Evolutionary conservation across 192 early-diverging fungal species (phyloP).

Genomic region (Coemansia sp.): DNA sequence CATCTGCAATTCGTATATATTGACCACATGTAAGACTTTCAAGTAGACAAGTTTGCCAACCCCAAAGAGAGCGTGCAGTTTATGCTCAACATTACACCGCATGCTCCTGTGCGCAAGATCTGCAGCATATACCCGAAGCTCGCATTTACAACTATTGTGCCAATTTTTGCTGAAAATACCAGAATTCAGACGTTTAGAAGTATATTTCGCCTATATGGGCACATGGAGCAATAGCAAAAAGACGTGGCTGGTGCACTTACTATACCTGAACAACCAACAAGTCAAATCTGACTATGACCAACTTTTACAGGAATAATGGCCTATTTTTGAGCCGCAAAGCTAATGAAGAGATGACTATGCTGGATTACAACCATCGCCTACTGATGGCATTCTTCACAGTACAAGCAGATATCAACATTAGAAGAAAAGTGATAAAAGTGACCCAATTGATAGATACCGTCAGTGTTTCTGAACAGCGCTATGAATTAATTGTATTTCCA

Average conservation of each 20-base stretch:
- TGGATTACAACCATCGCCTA: not conserved
- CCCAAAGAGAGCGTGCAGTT: not conserved
- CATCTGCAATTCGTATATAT: not conserved
- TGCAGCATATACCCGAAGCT: too few species aligned
- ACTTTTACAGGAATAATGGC: not conserved
- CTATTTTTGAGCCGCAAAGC: too few species aligned
- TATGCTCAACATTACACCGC: not conserved
- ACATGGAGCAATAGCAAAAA: too few species aligned
- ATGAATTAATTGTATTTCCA: not conserved
- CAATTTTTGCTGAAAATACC: not conserved
- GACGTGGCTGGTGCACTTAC: not conserved
- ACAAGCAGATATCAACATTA: not conserved
- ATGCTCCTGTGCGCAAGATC: not conserved
- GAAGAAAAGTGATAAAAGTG: not conserved
- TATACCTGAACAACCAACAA: not conserved
- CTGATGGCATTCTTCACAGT: not conserved
- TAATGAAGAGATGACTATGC: not conserved
- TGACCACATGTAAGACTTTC: not conserved
- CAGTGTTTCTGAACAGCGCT: not conserved
- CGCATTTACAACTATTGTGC: not conserved
- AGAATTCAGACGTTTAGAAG: not conserved
- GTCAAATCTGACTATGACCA: not conserved
- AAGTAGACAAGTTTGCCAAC: not conserved
- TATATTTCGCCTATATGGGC: not conserved
- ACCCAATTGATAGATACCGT: not conserved